phyloP scores from a whole-genome alignment of 2,329 filamentous ascomycete genomes.

The Sclerotinia sclerotiorum region DNA sequence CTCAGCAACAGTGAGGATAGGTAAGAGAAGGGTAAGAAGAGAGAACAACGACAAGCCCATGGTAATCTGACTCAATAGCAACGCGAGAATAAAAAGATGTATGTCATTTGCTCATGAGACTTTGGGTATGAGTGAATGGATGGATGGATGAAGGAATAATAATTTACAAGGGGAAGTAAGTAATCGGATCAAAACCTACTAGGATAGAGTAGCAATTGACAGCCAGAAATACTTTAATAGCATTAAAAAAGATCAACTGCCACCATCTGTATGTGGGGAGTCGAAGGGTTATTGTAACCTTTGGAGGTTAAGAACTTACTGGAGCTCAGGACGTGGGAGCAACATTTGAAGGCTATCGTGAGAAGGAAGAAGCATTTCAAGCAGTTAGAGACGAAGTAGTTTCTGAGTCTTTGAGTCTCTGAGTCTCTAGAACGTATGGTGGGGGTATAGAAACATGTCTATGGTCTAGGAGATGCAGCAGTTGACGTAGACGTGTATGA shows the following conservation, averaged over 20 bases:
- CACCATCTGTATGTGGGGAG: neutral
- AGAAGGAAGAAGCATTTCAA: too few species aligned
- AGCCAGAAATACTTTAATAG: neutral
- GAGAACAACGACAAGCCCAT: constrained; percentile 7
- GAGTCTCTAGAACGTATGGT: too few species aligned
- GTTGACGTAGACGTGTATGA: too few species aligned
- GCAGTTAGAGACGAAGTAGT: neutral
- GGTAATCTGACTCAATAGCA: neutral
- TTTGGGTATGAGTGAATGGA: neutral
- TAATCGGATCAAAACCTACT: neutral
- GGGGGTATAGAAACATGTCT: neutral
- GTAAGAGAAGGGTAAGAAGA: neutral
- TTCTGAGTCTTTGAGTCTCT: neutral
- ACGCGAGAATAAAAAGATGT: neutral
- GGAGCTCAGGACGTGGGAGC: neutral
- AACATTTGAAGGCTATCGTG: neutral
- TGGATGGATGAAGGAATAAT: neutral
- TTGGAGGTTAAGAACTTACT: neutral
- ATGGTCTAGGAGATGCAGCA: neutral
- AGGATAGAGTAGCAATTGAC: constrained; percentile 4
- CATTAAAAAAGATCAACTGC: neutral
- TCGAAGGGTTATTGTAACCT: neutral
- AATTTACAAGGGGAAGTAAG: neutral
- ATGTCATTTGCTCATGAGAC: neutral
- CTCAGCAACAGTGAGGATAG: constrained; percentile 1